These are phyloP conservation scores for Colletotrichum sp. DNA, from an alignment of 2,329 filamentous ascomycete genomes.

Conservation along the genomic window DNA sequence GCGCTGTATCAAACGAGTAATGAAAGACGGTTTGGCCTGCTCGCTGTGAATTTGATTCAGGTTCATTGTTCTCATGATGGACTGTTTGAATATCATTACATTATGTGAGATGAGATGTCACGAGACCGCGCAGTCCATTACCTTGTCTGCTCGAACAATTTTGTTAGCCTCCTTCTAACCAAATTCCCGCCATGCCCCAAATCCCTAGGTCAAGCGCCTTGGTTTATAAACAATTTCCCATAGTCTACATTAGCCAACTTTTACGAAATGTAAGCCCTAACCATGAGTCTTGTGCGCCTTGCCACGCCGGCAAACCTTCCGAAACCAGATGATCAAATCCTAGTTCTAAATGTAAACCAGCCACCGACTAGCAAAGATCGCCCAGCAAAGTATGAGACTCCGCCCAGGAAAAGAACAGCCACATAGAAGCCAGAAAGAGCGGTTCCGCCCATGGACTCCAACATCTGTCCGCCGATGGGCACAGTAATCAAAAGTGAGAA, in stretches of 20 bases:
- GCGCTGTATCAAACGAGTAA: not conserved
- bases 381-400: conserved; percentile 33
- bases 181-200: not conserved
- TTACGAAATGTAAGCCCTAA: not conserved
- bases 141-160: not conserved
- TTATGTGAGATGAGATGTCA: not conserved
- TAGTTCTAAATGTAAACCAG: conserved; percentile 5
- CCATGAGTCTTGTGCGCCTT: not conserved
- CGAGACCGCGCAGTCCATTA: not conserved
- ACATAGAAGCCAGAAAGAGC: conserved; percentile 51
- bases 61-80: not conserved
- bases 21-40: not conserved
- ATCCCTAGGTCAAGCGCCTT: not conserved
- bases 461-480: conserved; percentile 49
- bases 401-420: conserved; percentile 42
- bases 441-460: conserved; percentile 48
- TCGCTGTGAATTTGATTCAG: not conserved
- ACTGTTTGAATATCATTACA: not conserved
- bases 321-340: not conserved
- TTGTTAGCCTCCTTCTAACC: not conserved
- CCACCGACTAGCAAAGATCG: conserved; percentile 16
- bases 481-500: conserved; percentile 51
- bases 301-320: not conserved
- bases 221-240: not conserved
- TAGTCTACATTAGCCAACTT: not conserved